Conservation (phyloP, 2,329 filamentous ascomycete genomes). For the Colletotrichum cordylinicola region DNA sequence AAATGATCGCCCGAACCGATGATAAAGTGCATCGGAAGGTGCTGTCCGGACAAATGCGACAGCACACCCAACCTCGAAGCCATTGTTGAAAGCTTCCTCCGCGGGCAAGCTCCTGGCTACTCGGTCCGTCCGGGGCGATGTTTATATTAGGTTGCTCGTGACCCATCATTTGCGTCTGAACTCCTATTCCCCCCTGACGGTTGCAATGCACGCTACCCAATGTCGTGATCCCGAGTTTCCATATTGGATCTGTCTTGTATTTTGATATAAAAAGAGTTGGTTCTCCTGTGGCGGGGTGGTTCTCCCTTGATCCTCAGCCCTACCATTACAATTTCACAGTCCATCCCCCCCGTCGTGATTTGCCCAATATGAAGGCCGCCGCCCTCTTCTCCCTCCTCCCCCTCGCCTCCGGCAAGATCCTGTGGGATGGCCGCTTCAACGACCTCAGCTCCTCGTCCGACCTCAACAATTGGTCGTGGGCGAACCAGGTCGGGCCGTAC, state of each 20-base stretch:
- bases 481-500: constrained; percentile 71
- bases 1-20: neutral
- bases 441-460: constrained; percentile 59
- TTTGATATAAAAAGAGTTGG: neutral
- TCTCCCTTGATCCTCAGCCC: neutral
- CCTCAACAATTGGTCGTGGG: constrained; percentile 69
- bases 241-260: neutral
- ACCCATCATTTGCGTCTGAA: neutral
- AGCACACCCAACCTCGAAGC: neutral
- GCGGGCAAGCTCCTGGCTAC: neutral
- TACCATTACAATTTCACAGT: neutral
- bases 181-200: neutral
- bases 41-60: constrained; percentile 6
- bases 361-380: constrained; percentile 3
- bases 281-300: neutral
- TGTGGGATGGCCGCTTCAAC: constrained; percentile 74
- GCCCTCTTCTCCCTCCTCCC: neutral
- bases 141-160: constrained; percentile 17
- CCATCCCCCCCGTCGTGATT: neutral
- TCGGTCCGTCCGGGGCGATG: neutral
- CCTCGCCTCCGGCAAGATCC: constrained; percentile 31
- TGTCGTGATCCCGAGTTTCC: constrained; percentile 4
- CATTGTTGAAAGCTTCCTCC: neutral
- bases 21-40: neutral
- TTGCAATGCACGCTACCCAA: neutral